Conservation (phyloP, 345 rosid genomes). For the Hibiscus tridactylites region DNA sequence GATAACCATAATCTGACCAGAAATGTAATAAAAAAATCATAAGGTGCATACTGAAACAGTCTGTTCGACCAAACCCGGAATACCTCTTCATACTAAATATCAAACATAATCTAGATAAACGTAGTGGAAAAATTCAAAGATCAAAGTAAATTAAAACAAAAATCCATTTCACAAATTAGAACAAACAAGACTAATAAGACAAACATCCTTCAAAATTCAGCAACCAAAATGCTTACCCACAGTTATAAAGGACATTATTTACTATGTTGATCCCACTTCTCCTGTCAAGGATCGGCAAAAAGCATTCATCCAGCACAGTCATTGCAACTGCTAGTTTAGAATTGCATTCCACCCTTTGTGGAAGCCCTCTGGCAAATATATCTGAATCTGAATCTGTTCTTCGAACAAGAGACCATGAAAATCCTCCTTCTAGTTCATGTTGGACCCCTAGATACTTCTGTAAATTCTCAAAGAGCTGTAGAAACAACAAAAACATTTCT, state of each 20-base stretch:
- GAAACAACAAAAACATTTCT: slow-evolving; percentile 12
- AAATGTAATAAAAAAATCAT: neutral
- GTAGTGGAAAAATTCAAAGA: neutral
- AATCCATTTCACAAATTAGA: neutral
- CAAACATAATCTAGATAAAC: neutral
- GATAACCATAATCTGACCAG: neutral
- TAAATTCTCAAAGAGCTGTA: slow-evolving; percentile 62
- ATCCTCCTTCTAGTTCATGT: slow-evolving; percentile 73
- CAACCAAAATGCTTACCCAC: slow-evolving; percentile 44
- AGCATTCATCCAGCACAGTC: slow-evolving; percentile 84
- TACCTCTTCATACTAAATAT: neutral
- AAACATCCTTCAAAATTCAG: neutral
- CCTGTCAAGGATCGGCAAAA: slow-evolving; percentile 69
- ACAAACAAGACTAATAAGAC: neutral
- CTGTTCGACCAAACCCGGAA: neutral
- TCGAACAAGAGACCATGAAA: slow-evolving; percentile 71
- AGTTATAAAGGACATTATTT: slow-evolving; percentile 66
- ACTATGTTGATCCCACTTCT: slow-evolving; percentile 76
- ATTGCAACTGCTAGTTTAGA: slow-evolving; percentile 73
- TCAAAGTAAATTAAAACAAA: neutral
- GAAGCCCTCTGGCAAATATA: slow-evolving; percentile 30
- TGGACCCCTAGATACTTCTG: slow-evolving; percentile 74
- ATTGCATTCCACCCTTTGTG: slow-evolving; percentile 59
- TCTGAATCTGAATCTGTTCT: slow-evolving; percentile 53
- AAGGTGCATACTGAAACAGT: neutral